Base-by-base conservation (phyloP, 164 flowering plant species). In the Tetracentron sinense region DNA sequence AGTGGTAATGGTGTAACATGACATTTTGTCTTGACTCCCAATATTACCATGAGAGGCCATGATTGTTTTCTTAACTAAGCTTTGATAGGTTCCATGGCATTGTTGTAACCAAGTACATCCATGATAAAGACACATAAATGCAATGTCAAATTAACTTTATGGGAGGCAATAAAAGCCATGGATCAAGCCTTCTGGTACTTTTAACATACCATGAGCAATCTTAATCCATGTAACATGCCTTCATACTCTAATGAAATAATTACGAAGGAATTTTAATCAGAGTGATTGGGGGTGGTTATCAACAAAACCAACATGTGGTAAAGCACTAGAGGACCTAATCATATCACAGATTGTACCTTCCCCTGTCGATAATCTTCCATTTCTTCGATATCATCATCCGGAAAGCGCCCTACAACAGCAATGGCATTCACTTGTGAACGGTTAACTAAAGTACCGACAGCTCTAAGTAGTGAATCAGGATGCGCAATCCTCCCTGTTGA, bases 371-470 rank as follows among this genome's bases (percentile, higher is more conserved):
- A 90, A 52, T 82, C 86, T 63, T 81, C 88, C 27, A 72, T 65
- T 35, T 81, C 91, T 42, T 83, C 84, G 38, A 66, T 42, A 67
- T 82, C 91, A 65, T 91, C 95, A 80, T 88, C 95, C 3, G 97
- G 95, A 70, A 90, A 90, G 11, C 95, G 90, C 19, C 83, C 92
- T 44, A 90, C 91, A 59, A 90, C 97, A 35, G 97, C 97, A 74
- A 90, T 29, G 7, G 97, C 97, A 79, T 85, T 77, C 31, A 86
- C 90, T 48, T 71, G 64, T 22, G 89, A 68, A 23, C 49, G 67
- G 28, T 62, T 69, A 38, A 83, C 63, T 60, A 90, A 75, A 31
- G 67, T 66, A 33, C 74, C 61, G 55, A 88, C 95, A 64, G 92
- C 90, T 73, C 90, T 84, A 60, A 88, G 58, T 60, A 90, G 73